Percentiles rank a stretch among this genome's conserved stretches.
Evolutionary conservation across 2,329 filamentous ascomycete genomes (phyloP).

Genomic region (Cladosporium colombiae): DNA sequence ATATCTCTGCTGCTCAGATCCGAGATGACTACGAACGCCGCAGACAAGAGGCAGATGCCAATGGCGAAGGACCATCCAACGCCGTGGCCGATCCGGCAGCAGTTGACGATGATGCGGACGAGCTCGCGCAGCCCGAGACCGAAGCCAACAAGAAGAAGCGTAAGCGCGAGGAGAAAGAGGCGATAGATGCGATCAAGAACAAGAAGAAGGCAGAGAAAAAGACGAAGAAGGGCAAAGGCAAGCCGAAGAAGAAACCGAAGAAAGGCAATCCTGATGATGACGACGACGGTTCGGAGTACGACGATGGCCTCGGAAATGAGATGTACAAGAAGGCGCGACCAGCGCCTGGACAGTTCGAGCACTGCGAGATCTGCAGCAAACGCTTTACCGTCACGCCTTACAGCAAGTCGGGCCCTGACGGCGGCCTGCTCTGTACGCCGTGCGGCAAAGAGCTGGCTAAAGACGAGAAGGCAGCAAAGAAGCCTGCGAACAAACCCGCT

Average conservation of each 20-base stretch:
- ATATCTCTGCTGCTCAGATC: constrained; percentile 69
- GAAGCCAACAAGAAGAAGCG: constrained; percentile 51
- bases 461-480: constrained; percentile 62
- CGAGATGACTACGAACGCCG: constrained; percentile 60
- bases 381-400: constrained; percentile 93
- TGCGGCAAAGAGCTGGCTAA: constrained; percentile 76
- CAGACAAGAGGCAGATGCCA: constrained; percentile 45
- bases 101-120: constrained; percentile 34
- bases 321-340: constrained; percentile 61
- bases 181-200: constrained; percentile 43
- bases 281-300: constrained; percentile 45
- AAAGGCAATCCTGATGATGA: constrained; percentile 45
- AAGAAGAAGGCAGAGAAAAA: constrained; percentile 36
- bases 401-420: constrained; percentile 76
- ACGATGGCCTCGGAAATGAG: constrained; percentile 48
- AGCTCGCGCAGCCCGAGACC: constrained; percentile 40
- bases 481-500: constrained; percentile 57
- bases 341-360: constrained; percentile 81
- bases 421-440: constrained; percentile 78
- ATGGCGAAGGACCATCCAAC: constrained; percentile 24
- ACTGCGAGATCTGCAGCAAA: constrained; percentile 82
- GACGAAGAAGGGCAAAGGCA: constrained; percentile 46
- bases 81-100: constrained; percentile 34
- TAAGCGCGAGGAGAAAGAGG: constrained; percentile 56
- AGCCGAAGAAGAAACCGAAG: constrained; percentile 48